phyloP scores from a whole-genome alignment of 2,329 filamentous ascomycete genomes.

The Cryphonectria carpinicola region DNA sequence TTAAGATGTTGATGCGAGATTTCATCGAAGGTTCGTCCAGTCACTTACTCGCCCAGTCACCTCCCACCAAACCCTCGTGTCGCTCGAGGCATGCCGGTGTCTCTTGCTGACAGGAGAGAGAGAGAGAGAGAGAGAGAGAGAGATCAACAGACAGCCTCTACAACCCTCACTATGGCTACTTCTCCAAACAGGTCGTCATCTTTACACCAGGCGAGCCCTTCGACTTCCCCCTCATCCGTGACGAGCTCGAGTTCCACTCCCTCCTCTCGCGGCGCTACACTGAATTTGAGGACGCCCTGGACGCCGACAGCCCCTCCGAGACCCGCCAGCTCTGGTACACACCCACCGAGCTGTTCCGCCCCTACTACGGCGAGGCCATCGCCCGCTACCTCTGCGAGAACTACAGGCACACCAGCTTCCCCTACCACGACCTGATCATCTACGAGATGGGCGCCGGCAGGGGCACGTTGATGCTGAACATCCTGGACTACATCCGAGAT shows the following conservation, averaged over 20 bases:
- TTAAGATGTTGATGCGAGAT: slow-evolving; percentile 97
- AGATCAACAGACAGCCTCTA: slow-evolving; percentile 77
- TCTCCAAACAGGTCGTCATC: slow-evolving; percentile 94
- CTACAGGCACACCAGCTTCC: slow-evolving; percentile 91
- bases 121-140: neutral
- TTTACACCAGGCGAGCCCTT: slow-evolving; percentile 93
- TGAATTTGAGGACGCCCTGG: slow-evolving; percentile 87
- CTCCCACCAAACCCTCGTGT: neutral
- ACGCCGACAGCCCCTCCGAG: slow-evolving; percentile 70
- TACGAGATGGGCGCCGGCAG: slow-evolving; percentile 99
- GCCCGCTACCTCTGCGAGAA: slow-evolving; percentile 95
- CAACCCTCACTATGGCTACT: slow-evolving; percentile 94
- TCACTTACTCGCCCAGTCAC: neutral
- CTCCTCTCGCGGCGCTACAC: slow-evolving; percentile 80
- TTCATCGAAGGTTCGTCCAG: slow-evolving; percentile 81
- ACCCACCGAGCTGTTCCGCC: slow-evolving; percentile 93
- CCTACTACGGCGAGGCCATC: slow-evolving; percentile 95
- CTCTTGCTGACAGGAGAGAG: neutral
- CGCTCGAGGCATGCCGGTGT: too few relatives aligned
- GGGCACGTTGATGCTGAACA: slow-evolving; percentile 97
- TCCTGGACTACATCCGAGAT: slow-evolving; percentile 92
- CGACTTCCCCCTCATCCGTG: slow-evolving; percentile 77
- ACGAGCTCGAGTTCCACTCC: slow-evolving; percentile 83
- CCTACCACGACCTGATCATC: slow-evolving; percentile 95
- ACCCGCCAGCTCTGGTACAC: slow-evolving; percentile 97